A percentile compares a stretch with the other conserved stretches of the same genome.
Conservation (phyloP, 2,329 filamentous ascomycete genomes). For the Colletotrichum tropicicola region DNA sequence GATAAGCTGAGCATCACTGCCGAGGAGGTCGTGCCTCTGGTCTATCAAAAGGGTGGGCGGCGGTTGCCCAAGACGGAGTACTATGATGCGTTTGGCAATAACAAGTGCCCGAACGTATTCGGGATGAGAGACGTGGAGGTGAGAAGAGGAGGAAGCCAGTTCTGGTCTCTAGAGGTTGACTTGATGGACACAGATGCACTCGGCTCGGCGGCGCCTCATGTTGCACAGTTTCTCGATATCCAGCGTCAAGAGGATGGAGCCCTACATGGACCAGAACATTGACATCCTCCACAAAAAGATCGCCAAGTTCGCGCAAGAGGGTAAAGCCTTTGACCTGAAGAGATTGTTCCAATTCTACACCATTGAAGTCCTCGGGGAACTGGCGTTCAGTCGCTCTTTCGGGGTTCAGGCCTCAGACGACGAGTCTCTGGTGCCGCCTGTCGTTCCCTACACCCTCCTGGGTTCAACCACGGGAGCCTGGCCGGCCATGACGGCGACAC, state of each 20-base stretch:
- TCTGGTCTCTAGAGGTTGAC: background rate
- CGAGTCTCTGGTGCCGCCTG: slow-evolving; percentile 39
- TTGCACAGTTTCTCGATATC: slow-evolving; percentile 13
- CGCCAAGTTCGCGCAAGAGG: background rate
- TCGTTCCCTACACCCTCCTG: slow-evolving; percentile 42
- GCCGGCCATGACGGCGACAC: slow-evolving; percentile 34
- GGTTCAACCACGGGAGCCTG: slow-evolving; percentile 39
- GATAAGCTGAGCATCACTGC: slow-evolving; percentile 23
- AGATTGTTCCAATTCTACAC: slow-evolving; percentile 37
- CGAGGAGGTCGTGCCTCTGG: slow-evolving; percentile 15
- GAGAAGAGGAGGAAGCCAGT: too few relatives aligned
- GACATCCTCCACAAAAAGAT: slow-evolving; percentile 37
- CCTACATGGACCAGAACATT: slow-evolving; percentile 41
- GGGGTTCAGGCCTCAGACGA: slow-evolving; percentile 38
- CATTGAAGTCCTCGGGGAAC: slow-evolving; percentile 38
- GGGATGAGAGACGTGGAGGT: slow-evolving; percentile 14
- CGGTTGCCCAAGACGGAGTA: slow-evolving; percentile 18
- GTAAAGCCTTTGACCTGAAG: slow-evolving; percentile 40
- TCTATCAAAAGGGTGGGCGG: slow-evolving; percentile 17
- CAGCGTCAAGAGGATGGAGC: slow-evolving; percentile 45
- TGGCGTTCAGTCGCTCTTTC: slow-evolving; percentile 43
- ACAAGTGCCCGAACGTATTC: slow-evolving; percentile 7
- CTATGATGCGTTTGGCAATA: slow-evolving; percentile 15
- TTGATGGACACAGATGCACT: background rate
- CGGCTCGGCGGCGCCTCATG: slow-evolving; percentile 7